Conservation (phyloP, 2,329 filamentous ascomycete species). For the Parastagonospora nodorum region DNA sequence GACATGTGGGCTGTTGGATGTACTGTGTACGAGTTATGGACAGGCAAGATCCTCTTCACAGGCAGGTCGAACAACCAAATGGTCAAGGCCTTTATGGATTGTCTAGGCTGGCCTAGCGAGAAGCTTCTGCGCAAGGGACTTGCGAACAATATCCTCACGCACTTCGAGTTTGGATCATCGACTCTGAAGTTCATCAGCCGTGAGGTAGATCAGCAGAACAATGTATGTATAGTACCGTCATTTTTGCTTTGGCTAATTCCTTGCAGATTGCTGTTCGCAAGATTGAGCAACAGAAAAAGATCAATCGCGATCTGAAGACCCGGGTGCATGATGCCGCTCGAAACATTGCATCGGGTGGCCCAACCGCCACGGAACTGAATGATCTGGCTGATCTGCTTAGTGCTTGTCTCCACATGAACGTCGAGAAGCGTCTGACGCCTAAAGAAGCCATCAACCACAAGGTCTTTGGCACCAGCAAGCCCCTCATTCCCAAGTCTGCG, state of each 20-base stretch:
- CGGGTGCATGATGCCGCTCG: constrained; percentile 74
- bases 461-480: constrained; percentile 66
- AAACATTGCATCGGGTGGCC: constrained; percentile 68
- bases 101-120: constrained; percentile 86
- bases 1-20: constrained; percentile 99
- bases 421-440: constrained; percentile 88
- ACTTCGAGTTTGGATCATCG: constrained; percentile 61
- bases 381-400: constrained; percentile 88
- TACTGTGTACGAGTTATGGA: constrained; percentile 95
- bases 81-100: constrained; percentile 95
- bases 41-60: constrained; percentile 94
- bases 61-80: constrained; percentile 98
- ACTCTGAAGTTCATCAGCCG: constrained; percentile 75
- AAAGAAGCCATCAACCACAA: constrained; percentile 85
- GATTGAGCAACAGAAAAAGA: constrained; percentile 67
- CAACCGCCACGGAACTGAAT: constrained; percentile 76
- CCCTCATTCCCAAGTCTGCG: constrained; percentile 25
- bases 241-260: constrained; percentile 12
- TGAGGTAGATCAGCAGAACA: constrained; percentile 65
- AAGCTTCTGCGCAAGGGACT: constrained; percentile 82
- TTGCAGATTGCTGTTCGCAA: constrained; percentile 68
- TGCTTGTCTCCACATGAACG: constrained; percentile 85
- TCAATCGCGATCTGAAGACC: constrained; percentile 71
- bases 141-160: constrained; percentile 72
- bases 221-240: constrained; percentile 21